phyloP scores from a whole-genome alignment of 2,329 filamentous ascomycete genomes.

The Phaeomoniella chlamydospora region DNA sequence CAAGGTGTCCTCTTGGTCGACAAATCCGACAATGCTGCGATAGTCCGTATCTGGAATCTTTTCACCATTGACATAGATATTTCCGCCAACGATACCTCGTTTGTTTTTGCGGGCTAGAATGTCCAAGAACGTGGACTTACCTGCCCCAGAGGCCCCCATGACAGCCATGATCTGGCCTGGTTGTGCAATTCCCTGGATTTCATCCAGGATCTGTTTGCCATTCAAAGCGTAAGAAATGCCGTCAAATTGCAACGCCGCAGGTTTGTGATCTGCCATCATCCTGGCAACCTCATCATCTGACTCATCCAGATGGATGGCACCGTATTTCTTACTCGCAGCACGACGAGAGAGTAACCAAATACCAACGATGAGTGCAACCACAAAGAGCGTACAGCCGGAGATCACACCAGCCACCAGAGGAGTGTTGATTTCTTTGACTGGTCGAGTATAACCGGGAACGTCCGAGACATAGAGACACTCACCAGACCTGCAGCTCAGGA shows the following conservation, averaged over 20 bases:
- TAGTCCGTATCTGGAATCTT: constrained; percentile 75
- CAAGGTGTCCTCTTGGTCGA: constrained; percentile 97
- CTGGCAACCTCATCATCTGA: constrained; percentile 77
- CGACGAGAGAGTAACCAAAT: constrained; percentile 83
- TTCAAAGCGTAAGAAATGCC: constrained; percentile 78
- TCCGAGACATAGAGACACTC: constrained; percentile 91
- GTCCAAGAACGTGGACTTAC: constrained; percentile 94
- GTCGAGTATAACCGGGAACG: constrained; percentile 76
- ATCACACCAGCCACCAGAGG: constrained; percentile 91
- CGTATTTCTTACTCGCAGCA: constrained; percentile 43
- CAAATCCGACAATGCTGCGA: constrained; percentile 85
- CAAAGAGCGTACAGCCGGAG: constrained; percentile 67
- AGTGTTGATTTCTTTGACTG: constrained; percentile 91
- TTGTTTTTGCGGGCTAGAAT: constrained; percentile 97
- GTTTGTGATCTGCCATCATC: constrained; percentile 82
- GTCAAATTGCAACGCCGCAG: constrained; percentile 75
- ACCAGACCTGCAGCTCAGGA: constrained; percentile 65
- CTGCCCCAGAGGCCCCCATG: constrained; percentile 95
- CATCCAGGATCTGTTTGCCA: constrained; percentile 69
- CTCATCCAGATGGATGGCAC: constrained; percentile 70
- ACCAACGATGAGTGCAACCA: constrained; percentile 70
- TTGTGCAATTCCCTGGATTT: constrained; percentile 72
- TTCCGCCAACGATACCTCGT: constrained; percentile 59
- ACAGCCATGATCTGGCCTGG: constrained; percentile 94
- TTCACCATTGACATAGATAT: constrained; percentile 89